Evolutionary conservation across 2,329 filamentous ascomycete genomes (phyloP), one percentile per base, ranked within the genome.

Genomic region (Fusarium nygamai): DNA sequence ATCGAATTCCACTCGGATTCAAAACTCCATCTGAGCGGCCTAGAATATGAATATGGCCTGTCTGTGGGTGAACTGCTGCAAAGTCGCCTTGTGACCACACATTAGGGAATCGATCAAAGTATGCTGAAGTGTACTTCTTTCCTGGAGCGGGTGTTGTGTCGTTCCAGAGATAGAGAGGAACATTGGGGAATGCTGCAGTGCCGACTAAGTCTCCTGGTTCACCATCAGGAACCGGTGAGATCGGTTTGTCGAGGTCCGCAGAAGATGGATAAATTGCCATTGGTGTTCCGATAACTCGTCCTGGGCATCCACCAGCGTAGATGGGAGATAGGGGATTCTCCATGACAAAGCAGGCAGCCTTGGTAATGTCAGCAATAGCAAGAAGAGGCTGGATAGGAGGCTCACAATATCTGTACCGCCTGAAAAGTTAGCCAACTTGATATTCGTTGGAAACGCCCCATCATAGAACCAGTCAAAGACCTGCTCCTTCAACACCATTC

Each of bases 31-130:
- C 94, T 5, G 90, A 92, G 4, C 93, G 87, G 3, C 93, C 93
- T 0, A 94, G 86, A 74, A 95, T 92, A 19, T 88, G 80, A 11
- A 94, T 80, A 51, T 90, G 88, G 12, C 90, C 88, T 3, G 93
- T 95, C 8, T 83, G 73, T 0, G 93, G 93, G 78, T 96, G 90
- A 20, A 93, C 84, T 41, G 88, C 87, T 77, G 94, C 91, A 80
- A 95, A 96, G 78, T 96, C 94, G 29, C 94, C 94, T 72, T 96
- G 94, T 1, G 93, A 92, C 94, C 94, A 96, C 4, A 93, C 93
- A 63, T 90, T 84, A 12, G 87, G 83, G 83, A 90, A 93, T 54
- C 90, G 88, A 3, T 84, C 86, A 78, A 92, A 93, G 81, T 93
- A 89, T 33, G 90, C 87, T 3, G 85, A 81, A 73, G 86, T 87